Evolutionary conservation across 805 yeast genomes (phyloP), one percentile per base, ranked within the genome.

Genomic region (Saturnispora kantuleensis): DNA sequence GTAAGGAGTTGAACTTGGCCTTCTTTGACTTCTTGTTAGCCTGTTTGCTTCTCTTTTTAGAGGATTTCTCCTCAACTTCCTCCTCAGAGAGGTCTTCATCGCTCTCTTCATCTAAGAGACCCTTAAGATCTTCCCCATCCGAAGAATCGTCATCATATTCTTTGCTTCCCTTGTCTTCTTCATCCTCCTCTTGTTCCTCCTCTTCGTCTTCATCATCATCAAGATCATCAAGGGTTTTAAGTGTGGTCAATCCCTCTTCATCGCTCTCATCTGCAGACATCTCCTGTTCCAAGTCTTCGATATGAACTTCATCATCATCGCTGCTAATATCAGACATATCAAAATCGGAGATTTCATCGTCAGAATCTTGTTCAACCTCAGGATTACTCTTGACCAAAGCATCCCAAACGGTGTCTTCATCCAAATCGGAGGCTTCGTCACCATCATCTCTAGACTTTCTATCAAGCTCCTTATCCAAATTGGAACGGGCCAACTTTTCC

Each of bases 1-100:
- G 97, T 48, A 89, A 67, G 39, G 73, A 77, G 56, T 75, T 79
- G 56, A 84, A 66, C 60, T 75, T 79, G 38, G 69, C 64, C 58
- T 70, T 77, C 39, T 50, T 48, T 45, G 54, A 58, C 47, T 55
- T 58, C 30, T 41, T 41, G 11, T 30, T 38, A 12, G 40, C 38
- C 3, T 55, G 55, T 29, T 41, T 35, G 7, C 45, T 37, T 50
- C 62, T 46, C 52, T 52, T 59, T 47, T 45, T 51, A 17, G 42
- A 48, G 34, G 17, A 37, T 26, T 32, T 45, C 46, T 35, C 59
- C 28, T 45, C 60, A 55, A 61, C 31, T 35, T 41, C 44, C 13
- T 41, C 39, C 8, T 34, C 31, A 10, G 51, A 58, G 12, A 50
- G 58, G 3, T 46, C 61, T n/a, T 56, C 59, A 5, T 52, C 64